phyloP scores from a whole-genome alignment of 148 eudicot species.

The Linanthus parryae region DNA sequence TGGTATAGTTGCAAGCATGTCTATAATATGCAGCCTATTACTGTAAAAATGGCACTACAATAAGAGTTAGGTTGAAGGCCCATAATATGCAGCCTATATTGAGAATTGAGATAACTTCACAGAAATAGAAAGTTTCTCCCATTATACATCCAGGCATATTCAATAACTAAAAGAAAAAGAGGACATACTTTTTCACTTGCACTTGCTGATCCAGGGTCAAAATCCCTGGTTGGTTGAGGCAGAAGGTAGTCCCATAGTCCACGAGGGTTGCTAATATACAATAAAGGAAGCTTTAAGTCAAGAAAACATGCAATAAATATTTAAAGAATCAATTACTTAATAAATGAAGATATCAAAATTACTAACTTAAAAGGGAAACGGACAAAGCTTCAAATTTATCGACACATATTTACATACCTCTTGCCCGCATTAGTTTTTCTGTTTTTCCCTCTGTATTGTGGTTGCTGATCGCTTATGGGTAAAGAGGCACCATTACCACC shows the following conservation, averaged over 20 bases:
- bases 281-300: conserved; percentile 14
- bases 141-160: no score
- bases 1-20: no score
- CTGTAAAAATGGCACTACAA: no score
- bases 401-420: conserved; percentile 35
- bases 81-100: no score
- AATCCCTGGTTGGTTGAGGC: conserved; percentile 39
- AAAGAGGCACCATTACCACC: conserved; percentile 35
- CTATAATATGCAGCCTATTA: no score
- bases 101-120: no score
- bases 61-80: no score
- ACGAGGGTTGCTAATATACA: conserved; percentile 32
- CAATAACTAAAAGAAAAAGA: conserved; percentile 9
- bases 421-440: conserved; percentile 22
- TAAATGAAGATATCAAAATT: neutral
- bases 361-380: neutral
- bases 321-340: no score
- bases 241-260: conserved; percentile 69
- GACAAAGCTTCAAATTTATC: neutral
- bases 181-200: conserved; percentile 41
- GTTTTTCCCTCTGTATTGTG: conserved; percentile 23
- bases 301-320: neutral
- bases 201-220: conserved; percentile 30
- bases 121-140: no score
- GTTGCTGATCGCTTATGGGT: conserved; percentile 27